Percentiles rank a stretch among this genome's conserved stretches.
Conservation (phyloP, 345 rosid genomes). For the Firmiana major region DNA sequence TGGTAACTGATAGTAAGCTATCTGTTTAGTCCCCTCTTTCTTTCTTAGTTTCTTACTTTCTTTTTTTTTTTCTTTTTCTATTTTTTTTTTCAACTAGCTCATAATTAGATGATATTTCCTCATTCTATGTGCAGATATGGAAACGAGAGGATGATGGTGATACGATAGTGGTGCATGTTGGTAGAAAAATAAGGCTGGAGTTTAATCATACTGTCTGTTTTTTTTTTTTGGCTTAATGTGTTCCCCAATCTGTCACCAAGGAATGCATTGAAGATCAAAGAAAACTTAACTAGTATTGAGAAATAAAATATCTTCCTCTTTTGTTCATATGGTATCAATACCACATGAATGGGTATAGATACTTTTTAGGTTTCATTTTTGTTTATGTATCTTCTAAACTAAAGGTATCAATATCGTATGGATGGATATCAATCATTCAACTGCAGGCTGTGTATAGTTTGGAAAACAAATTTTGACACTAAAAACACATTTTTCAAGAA, state of each 20-base stretch:
- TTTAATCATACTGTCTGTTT: not conserved
- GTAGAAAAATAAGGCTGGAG: not conserved
- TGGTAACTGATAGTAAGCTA: constrained; percentile 21
- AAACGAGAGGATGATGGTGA: not conserved
- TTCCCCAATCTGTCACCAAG: not conserved
- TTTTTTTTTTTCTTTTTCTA: too few species aligned
- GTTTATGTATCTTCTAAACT: too few species aligned
- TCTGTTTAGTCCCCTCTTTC: not conserved
- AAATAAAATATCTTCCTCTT: not conserved
- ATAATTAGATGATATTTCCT: not conserved
- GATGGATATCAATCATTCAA: too few species aligned
- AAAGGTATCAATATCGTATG: too few species aligned
- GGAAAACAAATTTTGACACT: too few species aligned
- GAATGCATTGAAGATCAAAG: not conserved
- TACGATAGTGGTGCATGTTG: not conserved
- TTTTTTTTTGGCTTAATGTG: not conserved
- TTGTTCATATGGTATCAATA: too few species aligned
- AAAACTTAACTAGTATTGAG: not conserved
- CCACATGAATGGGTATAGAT: too few species aligned
- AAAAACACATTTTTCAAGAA: too few species aligned
- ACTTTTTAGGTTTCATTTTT: too few species aligned
- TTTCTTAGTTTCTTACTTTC: not conserved
- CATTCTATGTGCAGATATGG: not conserved
- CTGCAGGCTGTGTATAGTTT: too few species aligned
- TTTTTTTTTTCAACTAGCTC: not conserved